These are phyloP conservation scores for Rubus idaeus DNA, from an alignment of 306 rosid genomes.

Conservation along the genomic window DNA sequence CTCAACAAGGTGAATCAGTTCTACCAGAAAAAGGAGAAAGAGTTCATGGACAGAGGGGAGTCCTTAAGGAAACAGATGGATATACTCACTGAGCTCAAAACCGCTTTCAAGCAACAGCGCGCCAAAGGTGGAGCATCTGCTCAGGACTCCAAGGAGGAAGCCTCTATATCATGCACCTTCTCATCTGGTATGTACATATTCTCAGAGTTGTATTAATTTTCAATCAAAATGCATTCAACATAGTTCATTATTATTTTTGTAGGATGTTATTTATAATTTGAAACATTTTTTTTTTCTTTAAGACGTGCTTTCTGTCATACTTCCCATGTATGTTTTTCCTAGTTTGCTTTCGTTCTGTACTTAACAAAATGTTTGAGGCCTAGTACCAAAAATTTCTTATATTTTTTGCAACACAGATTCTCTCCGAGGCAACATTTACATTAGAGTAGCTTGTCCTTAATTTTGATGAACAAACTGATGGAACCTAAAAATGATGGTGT, in stretches of 20 bases:
- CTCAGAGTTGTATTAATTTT: background rate
- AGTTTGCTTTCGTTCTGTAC: background rate
- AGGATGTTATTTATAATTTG: background rate
- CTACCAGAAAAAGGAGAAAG: slow-evolving; percentile 70
- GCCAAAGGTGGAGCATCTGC: slow-evolving; percentile 35
- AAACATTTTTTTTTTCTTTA: background rate
- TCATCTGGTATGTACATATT: slow-evolving; percentile 55
- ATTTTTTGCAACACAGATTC: background rate
- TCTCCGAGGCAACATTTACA: background rate
- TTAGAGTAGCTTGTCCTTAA: background rate
- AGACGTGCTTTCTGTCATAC: background rate
- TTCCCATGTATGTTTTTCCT: background rate
- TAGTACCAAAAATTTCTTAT: background rate
- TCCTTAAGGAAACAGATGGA: slow-evolving; percentile 80
- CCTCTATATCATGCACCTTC: slow-evolving; percentile 74
- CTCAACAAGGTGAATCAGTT: slow-evolving; percentile 89
- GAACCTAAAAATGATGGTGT: background rate
- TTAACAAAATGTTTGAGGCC: background rate
- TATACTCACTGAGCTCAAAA: slow-evolving; percentile 66
- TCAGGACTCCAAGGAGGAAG: slow-evolving; percentile 68
- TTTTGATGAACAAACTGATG: background rate
- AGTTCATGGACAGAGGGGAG: slow-evolving; percentile 88
- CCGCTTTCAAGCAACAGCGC: slow-evolving; percentile 51
- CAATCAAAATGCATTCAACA: slow-evolving; percentile 3
- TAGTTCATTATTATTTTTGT: background rate